Evolutionary conservation across 2,329 filamentous ascomycete genomes (phyloP).

Genomic region (Calonectria montana): DNA sequence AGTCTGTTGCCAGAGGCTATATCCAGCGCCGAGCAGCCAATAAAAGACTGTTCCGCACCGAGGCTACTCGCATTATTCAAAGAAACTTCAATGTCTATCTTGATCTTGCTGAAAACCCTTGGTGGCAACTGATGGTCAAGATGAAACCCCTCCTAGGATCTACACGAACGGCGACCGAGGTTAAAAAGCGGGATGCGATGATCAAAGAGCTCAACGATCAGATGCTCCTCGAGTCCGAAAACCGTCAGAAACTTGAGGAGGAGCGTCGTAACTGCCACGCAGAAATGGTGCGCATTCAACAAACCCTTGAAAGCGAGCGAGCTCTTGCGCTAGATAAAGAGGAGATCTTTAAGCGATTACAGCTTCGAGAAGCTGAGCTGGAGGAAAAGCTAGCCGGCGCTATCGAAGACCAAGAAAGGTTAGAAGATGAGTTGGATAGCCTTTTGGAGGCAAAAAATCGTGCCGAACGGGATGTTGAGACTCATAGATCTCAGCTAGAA

Average conservation of each 20-base stretch:
- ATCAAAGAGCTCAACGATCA: conserved; percentile 89
- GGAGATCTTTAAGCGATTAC: conserved; percentile 97
- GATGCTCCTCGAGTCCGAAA: conserved; percentile 79
- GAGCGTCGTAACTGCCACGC: conserved; percentile 88
- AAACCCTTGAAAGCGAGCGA: conserved; percentile 94
- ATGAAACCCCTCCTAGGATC: conserved; percentile 96
- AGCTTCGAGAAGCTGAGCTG: conserved; percentile 89
- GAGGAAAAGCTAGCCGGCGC: conserved; percentile 93
- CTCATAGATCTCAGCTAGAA: conserved; percentile 84
- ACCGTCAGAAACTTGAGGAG: conserved; percentile 86
- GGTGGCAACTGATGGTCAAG: conserved; percentile 95
- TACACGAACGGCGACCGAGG: conserved; percentile 90
- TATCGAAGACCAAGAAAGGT: conserved; percentile 90
- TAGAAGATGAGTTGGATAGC: conserved; percentile 93
- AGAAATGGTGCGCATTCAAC: conserved; percentile 90
- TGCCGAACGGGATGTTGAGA: conserved; percentile 85
- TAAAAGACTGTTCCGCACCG: conserved; percentile 93
- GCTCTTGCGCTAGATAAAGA: conserved; percentile 98
- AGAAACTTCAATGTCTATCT: conserved; percentile 93
- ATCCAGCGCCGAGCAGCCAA: conserved; percentile 87
- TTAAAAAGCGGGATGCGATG: conserved; percentile 94
- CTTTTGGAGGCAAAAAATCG: conserved; percentile 90
- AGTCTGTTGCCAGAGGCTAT: conserved; percentile 91
- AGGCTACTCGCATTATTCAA: conserved; percentile 95
- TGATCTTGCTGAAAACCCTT: conserved; percentile 89